phyloP scores from a whole-genome alignment of 495 filamentous ascomycete genomes.

The Penicillium egyptiacum region DNA sequence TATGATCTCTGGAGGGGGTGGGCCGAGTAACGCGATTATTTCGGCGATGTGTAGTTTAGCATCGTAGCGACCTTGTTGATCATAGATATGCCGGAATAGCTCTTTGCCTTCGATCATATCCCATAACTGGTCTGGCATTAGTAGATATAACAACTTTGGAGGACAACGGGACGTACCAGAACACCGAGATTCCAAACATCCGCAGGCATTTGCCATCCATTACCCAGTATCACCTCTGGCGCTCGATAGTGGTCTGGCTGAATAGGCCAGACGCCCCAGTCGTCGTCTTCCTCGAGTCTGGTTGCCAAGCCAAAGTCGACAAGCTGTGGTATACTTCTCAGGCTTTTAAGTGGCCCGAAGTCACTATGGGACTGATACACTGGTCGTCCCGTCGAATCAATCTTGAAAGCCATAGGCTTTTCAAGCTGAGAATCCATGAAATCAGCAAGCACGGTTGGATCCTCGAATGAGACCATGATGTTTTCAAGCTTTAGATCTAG shows the following conservation, averaged over 20 bases:
- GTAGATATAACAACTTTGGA: slow-evolving; percentile 25
- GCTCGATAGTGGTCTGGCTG: slow-evolving; percentile 47
- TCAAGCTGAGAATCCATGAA: slow-evolving; percentile 39
- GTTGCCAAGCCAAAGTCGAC: slow-evolving; percentile 88
- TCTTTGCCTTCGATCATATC: slow-evolving; percentile 48
- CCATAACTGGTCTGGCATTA: slow-evolving; percentile 43
- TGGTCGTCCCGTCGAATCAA: slow-evolving; percentile 31
- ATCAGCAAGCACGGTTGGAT: slow-evolving; percentile 41
- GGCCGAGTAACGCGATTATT: slow-evolving; percentile 48
- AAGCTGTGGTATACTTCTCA: slow-evolving; percentile 58
- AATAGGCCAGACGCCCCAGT: slow-evolving; percentile 43
- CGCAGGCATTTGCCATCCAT: slow-evolving; percentile 40
- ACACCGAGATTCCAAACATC: slow-evolving; percentile 49
- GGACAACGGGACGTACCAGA: slow-evolving; percentile 38
- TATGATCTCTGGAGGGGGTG: slow-evolving; percentile 43
- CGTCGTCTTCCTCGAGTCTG: slow-evolving; percentile 47
- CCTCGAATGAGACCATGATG: slow-evolving; percentile 47
- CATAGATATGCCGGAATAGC: slow-evolving; percentile 41
- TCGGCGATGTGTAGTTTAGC: slow-evolving; percentile 43
- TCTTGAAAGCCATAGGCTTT: slow-evolving; percentile 43
- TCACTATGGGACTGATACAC: slow-evolving; percentile 44
- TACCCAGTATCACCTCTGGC: slow-evolving; percentile 46
- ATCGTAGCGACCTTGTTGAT: slow-evolving; percentile 31
- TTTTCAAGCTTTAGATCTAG: slow-evolving; percentile 51
- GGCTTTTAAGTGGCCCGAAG: slow-evolving; percentile 40